These are phyloP conservation scores for Pseudoscleropodium purum DNA, from an alignment of 225 moss, liverwort and hornwort genomes.

Conservation along the genomic window DNA sequence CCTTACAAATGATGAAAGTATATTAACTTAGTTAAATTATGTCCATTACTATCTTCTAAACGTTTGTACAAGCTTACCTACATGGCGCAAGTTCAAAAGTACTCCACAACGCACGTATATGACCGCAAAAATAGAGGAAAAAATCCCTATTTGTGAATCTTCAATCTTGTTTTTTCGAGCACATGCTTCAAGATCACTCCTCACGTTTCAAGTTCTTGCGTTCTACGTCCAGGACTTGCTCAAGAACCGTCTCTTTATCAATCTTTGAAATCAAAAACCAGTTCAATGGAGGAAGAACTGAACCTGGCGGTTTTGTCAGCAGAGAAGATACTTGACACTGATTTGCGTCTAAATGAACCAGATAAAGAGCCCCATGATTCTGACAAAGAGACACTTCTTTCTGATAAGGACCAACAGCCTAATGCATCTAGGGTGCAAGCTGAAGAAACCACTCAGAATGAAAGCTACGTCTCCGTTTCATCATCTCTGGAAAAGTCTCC, in stretches of 20 bases:
- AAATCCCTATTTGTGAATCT: not conserved
- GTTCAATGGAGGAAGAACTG: not conserved
- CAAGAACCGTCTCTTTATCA: not conserved
- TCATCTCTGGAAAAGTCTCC: not conserved
- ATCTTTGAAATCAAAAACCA: slow-evolving; percentile 8
- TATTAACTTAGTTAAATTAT: not conserved
- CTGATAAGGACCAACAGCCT: not conserved
- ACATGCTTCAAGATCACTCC: not conserved
- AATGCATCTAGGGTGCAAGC: not conserved
- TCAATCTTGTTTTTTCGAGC: not conserved
- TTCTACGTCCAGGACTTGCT: not conserved
- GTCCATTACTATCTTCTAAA: not conserved
- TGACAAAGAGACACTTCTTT: not conserved
- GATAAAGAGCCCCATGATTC: not conserved
- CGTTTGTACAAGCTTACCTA: not conserved
- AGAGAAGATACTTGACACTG: not conserved
- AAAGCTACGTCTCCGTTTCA: not conserved
- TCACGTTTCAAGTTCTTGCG: not conserved
- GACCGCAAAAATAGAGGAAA: not conserved
- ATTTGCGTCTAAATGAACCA: not conserved
- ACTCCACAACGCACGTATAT: not conserved
- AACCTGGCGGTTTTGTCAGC: not conserved
- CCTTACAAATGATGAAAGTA: not conserved
- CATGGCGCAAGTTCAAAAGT: not conserved
- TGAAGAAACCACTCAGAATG: not conserved